Evolutionary conservation across 2,329 filamentous ascomycete genomes (phyloP), one percentile per base, ranked within the genome.

Genomic region (Phoma sp.): DNA sequence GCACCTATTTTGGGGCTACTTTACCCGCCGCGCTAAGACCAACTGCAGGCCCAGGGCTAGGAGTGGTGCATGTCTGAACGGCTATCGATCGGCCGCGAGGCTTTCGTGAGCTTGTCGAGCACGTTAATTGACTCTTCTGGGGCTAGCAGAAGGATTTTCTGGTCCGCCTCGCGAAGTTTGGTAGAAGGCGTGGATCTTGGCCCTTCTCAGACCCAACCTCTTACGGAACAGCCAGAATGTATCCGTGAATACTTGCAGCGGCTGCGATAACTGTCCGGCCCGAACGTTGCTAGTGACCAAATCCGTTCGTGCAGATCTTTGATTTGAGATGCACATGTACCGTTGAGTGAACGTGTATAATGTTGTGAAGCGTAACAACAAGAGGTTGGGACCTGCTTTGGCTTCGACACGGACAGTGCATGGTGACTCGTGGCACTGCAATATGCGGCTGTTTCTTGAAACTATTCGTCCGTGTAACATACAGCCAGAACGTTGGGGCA

Each of bases 221-320:
- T 64, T 65, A 63, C 59, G 60, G 64, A 50, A 60, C 68, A 69
- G 61, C 41, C 47, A 30, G 40, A 43, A 27, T 47, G 47, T 38
- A 47, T 30, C 43, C 53, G 53, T 56, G 29, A 56, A 69, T 64
- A 71, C 71, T 69, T 72, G 73, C 70, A 74, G 72, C 71, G 69
- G 71, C 61, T 64, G 65, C 68, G 70, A 72, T 74, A 72, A 72
- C 63, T 73, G 68, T 66, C 68, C 73, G 71, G 67, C 63, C 71
- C 72, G 70, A 58, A 69, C 67, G 73, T 70, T 72, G 60, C 63
- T 70, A 61, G 55, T 66, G 62, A 68, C 66, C 59, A 42, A 62
- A 66, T 65, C 66, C 62, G 67, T 59, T 52, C 54, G 33, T 51
- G 71, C 58, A 66, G 73, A 75, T 75, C 70, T 60, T 60, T 47